Base-by-base conservation (phyloP, 1,284 basidiomycete genomes). In the Ustilago nuda region DNA sequence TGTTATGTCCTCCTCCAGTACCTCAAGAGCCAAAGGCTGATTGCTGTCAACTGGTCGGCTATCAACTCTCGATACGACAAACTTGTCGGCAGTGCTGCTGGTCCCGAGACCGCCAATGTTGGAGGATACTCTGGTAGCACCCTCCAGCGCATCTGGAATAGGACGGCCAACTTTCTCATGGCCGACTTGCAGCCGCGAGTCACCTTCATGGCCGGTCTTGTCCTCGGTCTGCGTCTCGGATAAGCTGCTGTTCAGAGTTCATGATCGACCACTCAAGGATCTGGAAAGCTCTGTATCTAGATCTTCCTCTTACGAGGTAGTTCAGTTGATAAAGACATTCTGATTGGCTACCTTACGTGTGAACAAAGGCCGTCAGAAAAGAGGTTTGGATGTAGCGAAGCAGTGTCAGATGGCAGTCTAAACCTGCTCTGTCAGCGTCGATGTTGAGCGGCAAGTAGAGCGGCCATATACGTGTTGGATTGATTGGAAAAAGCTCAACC, bases 151-250 rank as follows among this genome's bases (percentile, higher is more conserved):
- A 85, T 93, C 43, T 94, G 92, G 89, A 89, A 87, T 53, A 91
- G 92, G 90, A 82, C 92, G 32, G 87, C 94, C 41, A 88, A 94
- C 86, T 98, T 98, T 88, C 88, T 98, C 83, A 94, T 93, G 0
- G 92, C 94, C 30, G 93, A 97, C 86, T 98, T 98, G 88, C 95
- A 95, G 84, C 92, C 88, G 69, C 82, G 88, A 56, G 88, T 88
- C 0, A 88, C 87, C n/a, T 89, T 89, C 80, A 56, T 89, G 41
- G 88, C 88, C 27, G 88, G 88, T 61, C 82, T 89, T 17, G 82
- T 86, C 4, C 84, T 89, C 2, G 88, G 88, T 66, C 61, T 89
- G 58, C 86, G 88, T 53, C 76, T 89, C 9, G 88, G 88, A 61
- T 89, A 85, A 82, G 54, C 32, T 45, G n/a, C 17, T 45, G n/a